Percentiles rank a stretch among this genome's conserved stretches.
Evolutionary conservation across 768 basidiomycete species (phyloP).

Genomic region (Macrocybe gigantea): DNA sequence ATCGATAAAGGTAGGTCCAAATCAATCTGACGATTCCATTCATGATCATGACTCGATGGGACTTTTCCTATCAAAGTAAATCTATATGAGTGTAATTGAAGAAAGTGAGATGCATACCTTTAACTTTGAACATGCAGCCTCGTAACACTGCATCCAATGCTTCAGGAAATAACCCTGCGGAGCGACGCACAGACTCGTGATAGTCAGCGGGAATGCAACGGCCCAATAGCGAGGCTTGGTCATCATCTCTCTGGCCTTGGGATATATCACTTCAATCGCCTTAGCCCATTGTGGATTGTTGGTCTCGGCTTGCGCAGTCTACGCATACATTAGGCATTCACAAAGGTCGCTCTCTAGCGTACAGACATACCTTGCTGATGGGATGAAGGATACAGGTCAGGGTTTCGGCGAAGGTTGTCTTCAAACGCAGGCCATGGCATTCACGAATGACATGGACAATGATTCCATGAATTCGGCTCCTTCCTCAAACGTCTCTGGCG

Average conservation of each 20-base stretch:
- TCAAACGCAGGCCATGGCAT: conserved; percentile 82
- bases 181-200: conserved; percentile 82
- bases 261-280: conserved; percentile 79
- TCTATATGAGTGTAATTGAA: conserved; percentile 3
- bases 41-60: conserved; percentile 61
- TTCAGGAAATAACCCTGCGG: conserved; percentile 81
- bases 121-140: conserved; percentile 65
- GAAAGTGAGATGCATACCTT: conserved; percentile 47
- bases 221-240: conserved; percentile 87
- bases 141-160: conserved; percentile 74
- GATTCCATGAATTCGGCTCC: conserved; percentile 87
- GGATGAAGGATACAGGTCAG: conserved; percentile 76
- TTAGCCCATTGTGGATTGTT: conserved; percentile 95
- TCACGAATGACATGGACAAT: conserved; percentile 75
- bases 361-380: conserved; percentile 65
- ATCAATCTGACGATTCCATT: conserved; percentile 80
- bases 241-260: conserved; percentile 81
- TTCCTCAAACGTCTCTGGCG: conserved; percentile 88
- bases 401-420: conserved; percentile 81
- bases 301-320: conserved; percentile 95
- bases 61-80: conserved; percentile 58
- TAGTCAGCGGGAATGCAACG: conserved; percentile 77
- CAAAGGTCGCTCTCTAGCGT: too few species aligned
- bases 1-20: conserved; percentile 96
- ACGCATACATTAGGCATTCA: background rate